These are phyloP conservation scores for Coniosporium tulheliwenetii DNA, from an alignment of 2,329 filamentous ascomycete species.

Conservation along the genomic window DNA sequence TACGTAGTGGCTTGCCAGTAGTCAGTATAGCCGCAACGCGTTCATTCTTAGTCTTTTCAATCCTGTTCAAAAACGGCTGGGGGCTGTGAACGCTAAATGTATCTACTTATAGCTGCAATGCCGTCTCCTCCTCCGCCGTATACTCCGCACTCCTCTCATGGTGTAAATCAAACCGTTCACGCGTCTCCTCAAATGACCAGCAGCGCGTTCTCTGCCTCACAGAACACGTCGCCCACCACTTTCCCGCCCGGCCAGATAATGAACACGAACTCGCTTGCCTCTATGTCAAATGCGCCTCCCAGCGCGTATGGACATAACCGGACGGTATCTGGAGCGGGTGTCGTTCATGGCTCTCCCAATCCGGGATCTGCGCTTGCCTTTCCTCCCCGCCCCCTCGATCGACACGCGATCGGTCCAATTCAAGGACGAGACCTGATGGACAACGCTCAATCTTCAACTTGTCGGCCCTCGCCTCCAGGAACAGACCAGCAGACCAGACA, in stretches of 20 bases:
- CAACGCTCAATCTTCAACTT: conserved; percentile 21
- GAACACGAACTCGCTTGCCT: too few relatives aligned
- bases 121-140: conserved; percentile 34
- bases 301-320: too few relatives aligned
- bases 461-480: conserved; percentile 19
- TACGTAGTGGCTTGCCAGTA: too few relatives aligned
- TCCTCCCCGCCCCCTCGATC: conserved; percentile 19
- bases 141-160: conserved; percentile 26
- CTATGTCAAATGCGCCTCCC: too few relatives aligned
- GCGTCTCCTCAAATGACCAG: conserved; percentile 22
- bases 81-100: too few relatives aligned
- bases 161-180: conserved; percentile 15
- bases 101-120: conserved; percentile 23
- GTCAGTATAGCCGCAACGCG: too few relatives aligned
- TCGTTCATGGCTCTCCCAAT: conserved; percentile 10
- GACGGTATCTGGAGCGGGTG: too few relatives aligned
- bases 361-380: conserved; percentile 18
- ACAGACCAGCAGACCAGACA: conserved; percentile 16
- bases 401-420: conserved; percentile 18
- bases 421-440: conserved; percentile 15
- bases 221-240: conserved; percentile 14
- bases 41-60: too few relatives aligned
- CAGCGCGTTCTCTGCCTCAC: conserved; percentile 18
- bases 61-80: too few relatives aligned
- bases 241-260: conserved; percentile 2